phyloP scores from a whole-genome alignment of 345 rosid genomes.

The Abelmoschus esculentus region DNA sequence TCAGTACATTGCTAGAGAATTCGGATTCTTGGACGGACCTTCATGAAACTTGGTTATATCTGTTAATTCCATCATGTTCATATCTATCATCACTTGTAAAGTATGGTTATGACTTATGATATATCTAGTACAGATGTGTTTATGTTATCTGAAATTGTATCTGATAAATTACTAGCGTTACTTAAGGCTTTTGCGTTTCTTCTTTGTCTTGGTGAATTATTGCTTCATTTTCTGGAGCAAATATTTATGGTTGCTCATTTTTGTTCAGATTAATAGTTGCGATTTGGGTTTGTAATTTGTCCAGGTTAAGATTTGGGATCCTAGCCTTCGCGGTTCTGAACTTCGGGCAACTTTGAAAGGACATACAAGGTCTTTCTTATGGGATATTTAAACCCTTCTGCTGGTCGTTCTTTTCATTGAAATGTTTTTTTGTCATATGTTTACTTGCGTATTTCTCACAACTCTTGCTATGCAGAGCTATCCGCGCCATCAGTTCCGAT shows the following conservation, averaged over 20 bases:
- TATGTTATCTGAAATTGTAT: background rate
- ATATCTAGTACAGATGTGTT: background rate
- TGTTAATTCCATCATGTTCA: background rate
- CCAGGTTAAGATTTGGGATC: conserved; percentile 99
- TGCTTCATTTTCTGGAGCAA: background rate
- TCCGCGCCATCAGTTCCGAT: conserved; percentile 97
- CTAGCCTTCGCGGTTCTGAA: conserved; percentile 96
- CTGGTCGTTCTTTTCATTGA: background rate
- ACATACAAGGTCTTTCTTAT: conserved; percentile 59
- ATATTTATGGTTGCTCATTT: background rate
- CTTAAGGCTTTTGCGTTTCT: background rate
- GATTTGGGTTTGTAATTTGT: conserved; percentile 1
- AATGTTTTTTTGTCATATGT: background rate
- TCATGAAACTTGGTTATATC: background rate
- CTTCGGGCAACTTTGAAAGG: conserved; percentile 91
- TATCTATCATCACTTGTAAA: background rate
- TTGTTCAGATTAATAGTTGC: background rate
- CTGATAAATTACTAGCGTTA: background rate
- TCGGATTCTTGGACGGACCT: conserved; percentile 1
- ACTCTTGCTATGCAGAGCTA: conserved; percentile 49
- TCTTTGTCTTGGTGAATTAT: no score
- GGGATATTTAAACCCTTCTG: background rate
- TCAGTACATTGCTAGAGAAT: background rate
- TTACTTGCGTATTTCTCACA: background rate
- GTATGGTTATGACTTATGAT: background rate